A percentile compares a stretch with the other conserved stretches of the same genome.
Conservation (phyloP, 352 stramenopile genomes). For the Pythium oligandrum region DNA sequence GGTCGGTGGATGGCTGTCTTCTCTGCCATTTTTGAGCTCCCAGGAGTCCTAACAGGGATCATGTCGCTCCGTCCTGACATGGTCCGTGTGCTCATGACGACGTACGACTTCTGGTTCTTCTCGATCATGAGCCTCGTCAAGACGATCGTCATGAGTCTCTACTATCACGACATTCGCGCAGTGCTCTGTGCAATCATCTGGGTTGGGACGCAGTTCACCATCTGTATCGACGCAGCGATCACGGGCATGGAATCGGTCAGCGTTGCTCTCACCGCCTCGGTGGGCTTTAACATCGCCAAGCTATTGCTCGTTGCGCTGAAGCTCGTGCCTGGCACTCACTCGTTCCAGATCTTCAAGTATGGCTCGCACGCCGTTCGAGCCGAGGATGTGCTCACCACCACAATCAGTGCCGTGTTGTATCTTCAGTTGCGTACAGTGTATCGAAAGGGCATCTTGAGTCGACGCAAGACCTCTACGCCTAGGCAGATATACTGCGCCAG, state of each 20-base stretch:
- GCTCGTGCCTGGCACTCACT: not conserved
- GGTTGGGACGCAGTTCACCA: not conserved
- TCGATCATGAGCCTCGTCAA: not conserved
- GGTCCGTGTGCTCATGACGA: not conserved
- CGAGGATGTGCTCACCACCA: conserved; percentile 18
- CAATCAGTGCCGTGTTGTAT: conserved; percentile 3
- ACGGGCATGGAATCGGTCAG: not conserved
- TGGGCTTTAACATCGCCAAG: conserved; percentile 2
- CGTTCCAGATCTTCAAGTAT: conserved; percentile 15
- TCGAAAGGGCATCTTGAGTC: conserved; percentile 3
- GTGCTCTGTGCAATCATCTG: not conserved
- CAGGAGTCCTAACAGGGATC: not conserved
- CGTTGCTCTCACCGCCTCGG: not conserved
- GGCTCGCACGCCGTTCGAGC: conserved; percentile 1
- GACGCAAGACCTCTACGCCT: not conserved
- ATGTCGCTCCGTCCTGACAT: not conserved
- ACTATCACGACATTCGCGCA: not conserved
- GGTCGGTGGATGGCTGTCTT: too few species aligned
- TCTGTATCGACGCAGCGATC: not conserved
- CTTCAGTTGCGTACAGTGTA: conserved; percentile 10
- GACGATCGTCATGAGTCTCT: not conserved
- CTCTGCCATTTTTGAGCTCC: not conserved
- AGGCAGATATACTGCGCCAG: conserved; percentile 2
- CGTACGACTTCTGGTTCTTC: conserved; percentile 4
- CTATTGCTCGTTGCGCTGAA: conserved; percentile 4